Evolutionary conservation across 805 yeast genomes (phyloP), one percentile per base, ranked within the genome.

Genomic region (Starmerella sp.): DNA sequence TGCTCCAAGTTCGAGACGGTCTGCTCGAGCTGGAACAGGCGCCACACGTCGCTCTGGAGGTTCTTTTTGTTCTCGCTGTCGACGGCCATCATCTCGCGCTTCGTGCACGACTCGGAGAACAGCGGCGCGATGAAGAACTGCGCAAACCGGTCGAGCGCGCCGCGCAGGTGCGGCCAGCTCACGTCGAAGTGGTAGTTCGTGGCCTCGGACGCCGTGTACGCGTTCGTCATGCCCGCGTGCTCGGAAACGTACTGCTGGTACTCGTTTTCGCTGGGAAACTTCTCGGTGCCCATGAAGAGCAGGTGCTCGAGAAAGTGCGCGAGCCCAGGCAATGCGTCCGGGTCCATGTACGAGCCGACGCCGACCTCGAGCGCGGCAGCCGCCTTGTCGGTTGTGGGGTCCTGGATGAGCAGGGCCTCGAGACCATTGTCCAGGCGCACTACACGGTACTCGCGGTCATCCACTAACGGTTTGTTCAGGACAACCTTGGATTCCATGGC

Each of bases 11-110:
- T 87, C 15, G 93, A 75, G 38, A 83, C 72, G 51, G 83, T 76
- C 70, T 86, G 85, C 54, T 86, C 90, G 52, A 91, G 74, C 71
- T 91, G 97, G 64, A 83, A 83, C 49, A 87, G 71, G 64, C 97
- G 79, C 97, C 97, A 89, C 46, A 71, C 66, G 69, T 91, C 98
- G 66, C 77, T 84, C 69, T 91, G 97, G 52, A 93, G 73, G 67
- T 91, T 91, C 72, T 93, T 91, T 68, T 89, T 91, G 73, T 91
- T 88, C 71, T 91, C 98, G 39, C 95, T 85, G 69, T 91, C 96
- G 9, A 91, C 97, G 1, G 97, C 97, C 59, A 82, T 80, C 63
- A 91, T 85, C 69, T 91, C 98, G 54, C 97, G 77, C 65, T 89
- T 96, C 66, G 88, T 86, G 66, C 96, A 83, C 59, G 80, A 74